Conservation (phyloP, 805 yeast species). For the Debaryomyces castellii region DNA sequence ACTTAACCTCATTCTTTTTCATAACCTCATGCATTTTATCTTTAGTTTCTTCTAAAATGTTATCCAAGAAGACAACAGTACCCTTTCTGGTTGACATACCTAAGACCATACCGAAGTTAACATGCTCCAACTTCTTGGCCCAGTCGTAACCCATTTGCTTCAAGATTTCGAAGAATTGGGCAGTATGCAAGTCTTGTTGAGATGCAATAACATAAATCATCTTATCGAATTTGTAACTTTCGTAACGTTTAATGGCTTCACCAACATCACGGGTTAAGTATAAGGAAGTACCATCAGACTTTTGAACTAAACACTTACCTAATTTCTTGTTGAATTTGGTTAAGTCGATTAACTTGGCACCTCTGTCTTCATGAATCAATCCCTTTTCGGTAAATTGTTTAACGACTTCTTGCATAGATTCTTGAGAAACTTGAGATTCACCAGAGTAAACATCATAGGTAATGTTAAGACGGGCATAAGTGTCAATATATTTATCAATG, state of each 20-base stretch:
- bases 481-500: conserved; percentile 78
- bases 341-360: conserved; percentile 87
- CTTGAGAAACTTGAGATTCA: conserved; percentile 87
- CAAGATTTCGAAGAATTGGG: conserved; percentile 91
- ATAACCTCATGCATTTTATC: conserved; percentile 95
- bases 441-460: conserved; percentile 88
- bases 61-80: conserved; percentile 96
- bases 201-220: conserved; percentile 94
- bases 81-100: conserved; percentile 99
- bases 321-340: conserved; percentile 83
- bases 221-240: conserved; percentile 83
- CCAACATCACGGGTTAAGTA: conserved; percentile 96
- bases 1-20: conserved; percentile 88
- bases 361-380: conserved; percentile 80
- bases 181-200: conserved; percentile 93
- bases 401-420: conserved; percentile 65
- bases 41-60: conserved; percentile 88
- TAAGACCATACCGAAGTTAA: conserved; percentile 95
- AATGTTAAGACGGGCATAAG: conserved; percentile 91
- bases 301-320: conserved; percentile 90
- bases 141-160: conserved; percentile 88
- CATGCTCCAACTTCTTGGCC: conserved; percentile 78
- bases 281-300: conserved; percentile 92
- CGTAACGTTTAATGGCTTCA: conserved; percentile 89
- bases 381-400: conserved; percentile 63